These are phyloP conservation scores for Sanghuangporus sanghuang DNA, from an alignment of 1,284 basidiomycete species.

Conservation along the genomic window DNA sequence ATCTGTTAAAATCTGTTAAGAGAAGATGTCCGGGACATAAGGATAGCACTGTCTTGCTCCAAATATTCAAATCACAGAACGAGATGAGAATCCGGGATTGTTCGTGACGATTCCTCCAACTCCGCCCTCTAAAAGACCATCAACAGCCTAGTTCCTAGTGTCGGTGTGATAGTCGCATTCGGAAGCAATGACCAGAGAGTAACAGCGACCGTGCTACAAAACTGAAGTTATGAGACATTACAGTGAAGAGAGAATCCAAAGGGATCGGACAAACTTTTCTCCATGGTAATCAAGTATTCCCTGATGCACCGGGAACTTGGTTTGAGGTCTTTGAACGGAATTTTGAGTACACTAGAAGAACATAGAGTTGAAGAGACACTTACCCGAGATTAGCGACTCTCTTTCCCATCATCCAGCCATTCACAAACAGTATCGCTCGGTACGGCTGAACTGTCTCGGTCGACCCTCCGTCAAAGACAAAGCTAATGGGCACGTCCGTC, in stretches of 20 bases:
- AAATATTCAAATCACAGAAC: background rate
- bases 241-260: too few species aligned
- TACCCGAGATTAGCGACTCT: slow-evolving; percentile 66
- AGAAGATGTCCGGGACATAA: too few species aligned
- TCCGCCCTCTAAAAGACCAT: slow-evolving; percentile 59
- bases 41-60: too few species aligned
- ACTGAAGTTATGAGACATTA: background rate
- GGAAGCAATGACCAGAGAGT: slow-evolving; percentile 64
- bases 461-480: slow-evolving; percentile 47
- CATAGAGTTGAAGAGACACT: background rate
- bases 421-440: slow-evolving; percentile 68
- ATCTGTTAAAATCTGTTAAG: too few species aligned
- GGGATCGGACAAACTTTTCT: slow-evolving; percentile 48
- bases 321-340: slow-evolving; percentile 51
- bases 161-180: slow-evolving; percentile 41
- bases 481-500: slow-evolving; percentile 61
- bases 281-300: slow-evolving; percentile 71
- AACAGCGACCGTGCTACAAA: slow-evolving; percentile 61
- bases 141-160: slow-evolving; percentile 49
- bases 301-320: slow-evolving; percentile 72
- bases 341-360: background rate
- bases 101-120: slow-evolving; percentile 49
- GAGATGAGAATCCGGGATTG: slow-evolving; percentile 38
- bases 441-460: slow-evolving; percentile 52
- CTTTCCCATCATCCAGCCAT: slow-evolving; percentile 87